phyloP scores from a whole-genome alignment of 805 yeast genomes.

The Candida insectorum region DNA sequence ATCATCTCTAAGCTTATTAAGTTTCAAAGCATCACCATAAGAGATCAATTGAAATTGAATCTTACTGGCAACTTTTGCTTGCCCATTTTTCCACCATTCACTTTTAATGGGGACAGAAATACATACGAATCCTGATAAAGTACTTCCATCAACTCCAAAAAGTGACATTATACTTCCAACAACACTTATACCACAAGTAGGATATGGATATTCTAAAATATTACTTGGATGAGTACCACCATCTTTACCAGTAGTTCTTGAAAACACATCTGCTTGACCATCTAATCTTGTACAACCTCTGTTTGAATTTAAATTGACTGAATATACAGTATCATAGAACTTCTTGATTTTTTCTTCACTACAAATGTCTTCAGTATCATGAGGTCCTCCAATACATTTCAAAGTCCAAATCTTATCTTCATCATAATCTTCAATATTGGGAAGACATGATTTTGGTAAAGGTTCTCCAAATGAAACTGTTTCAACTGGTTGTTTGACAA shows the following conservation, averaged over 20 bases:
- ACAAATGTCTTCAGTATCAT: constrained; percentile 64
- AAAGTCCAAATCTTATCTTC: constrained; percentile 88
- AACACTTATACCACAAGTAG: constrained; percentile 93
- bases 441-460: constrained; percentile 56
- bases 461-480: constrained; percentile 44
- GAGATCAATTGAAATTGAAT: constrained; percentile 73
- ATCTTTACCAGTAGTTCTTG: constrained; percentile 92
- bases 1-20: constrained; percentile 7
- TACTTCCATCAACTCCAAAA: constrained; percentile 94
- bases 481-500: constrained; percentile 60
- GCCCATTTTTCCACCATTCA: constrained; percentile 98
- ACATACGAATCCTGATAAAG: constrained; percentile 96
- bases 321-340: constrained; percentile 63
- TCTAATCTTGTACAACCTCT: constrained; percentile 91
- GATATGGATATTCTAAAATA: constrained; percentile 94
- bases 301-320: constrained; percentile 90
- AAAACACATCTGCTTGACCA: constrained; percentile 98
- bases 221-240: constrained; percentile 98
- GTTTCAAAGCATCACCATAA: constrained; percentile 7
- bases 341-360: constrained; percentile 67
- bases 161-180: constrained; percentile 98
- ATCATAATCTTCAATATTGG: constrained; percentile 32
- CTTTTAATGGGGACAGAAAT: constrained; percentile 92
- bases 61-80: constrained; percentile 87
- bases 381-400: constrained; percentile 98